These are phyloP conservation scores for Kockiozyma suomiensis DNA, from an alignment of 805 yeast genomes.

Conservation along the genomic window DNA sequence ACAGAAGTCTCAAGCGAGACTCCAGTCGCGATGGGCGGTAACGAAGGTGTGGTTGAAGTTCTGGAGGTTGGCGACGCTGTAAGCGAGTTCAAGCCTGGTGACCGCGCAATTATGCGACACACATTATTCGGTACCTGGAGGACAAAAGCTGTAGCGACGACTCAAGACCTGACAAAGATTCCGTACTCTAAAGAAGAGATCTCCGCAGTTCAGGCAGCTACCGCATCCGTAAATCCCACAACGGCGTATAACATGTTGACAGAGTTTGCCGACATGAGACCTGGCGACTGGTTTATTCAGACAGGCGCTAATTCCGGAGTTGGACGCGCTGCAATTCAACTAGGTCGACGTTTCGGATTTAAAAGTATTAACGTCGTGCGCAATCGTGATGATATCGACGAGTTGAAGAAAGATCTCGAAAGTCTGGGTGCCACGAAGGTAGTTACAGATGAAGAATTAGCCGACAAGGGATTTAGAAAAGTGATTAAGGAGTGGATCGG, in stretches of 20 bases:
- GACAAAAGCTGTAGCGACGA: constrained; percentile 63
- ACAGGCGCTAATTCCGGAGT: constrained; percentile 97
- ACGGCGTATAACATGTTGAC: constrained; percentile 90
- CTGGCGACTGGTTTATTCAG: constrained; percentile 88
- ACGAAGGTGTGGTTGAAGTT: constrained; percentile 90
- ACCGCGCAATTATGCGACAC: constrained; percentile 80
- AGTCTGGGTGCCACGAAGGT: constrained; percentile 83
- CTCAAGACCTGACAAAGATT: constrained; percentile 58
- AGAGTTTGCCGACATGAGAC: constrained; percentile 59
- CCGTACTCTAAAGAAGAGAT: constrained; percentile 49
- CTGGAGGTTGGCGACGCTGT: constrained; percentile 66
- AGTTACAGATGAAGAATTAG: constrained; percentile 83
- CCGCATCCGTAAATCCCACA: constrained; percentile 87
- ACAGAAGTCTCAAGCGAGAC: constrained; percentile 53
- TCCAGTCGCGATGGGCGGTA: constrained; percentile 86
- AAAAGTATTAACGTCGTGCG: constrained; percentile 88
- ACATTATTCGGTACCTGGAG: constrained; percentile 95
- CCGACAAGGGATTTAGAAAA: constrained; percentile 64
- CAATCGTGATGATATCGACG: constrained; percentile 77
- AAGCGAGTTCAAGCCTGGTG: constrained; percentile 59
- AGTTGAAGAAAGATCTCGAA: constrained; percentile 55
- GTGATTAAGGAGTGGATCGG: constrained; percentile 52
- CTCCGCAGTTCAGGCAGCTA: constrained; percentile 62
- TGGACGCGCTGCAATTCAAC: constrained; percentile 86
- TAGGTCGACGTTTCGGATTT: constrained; percentile 74